Evolutionary conservation across 805 yeast species (phyloP).

Genomic region (Wilhelminamyces savonicus): DNA sequence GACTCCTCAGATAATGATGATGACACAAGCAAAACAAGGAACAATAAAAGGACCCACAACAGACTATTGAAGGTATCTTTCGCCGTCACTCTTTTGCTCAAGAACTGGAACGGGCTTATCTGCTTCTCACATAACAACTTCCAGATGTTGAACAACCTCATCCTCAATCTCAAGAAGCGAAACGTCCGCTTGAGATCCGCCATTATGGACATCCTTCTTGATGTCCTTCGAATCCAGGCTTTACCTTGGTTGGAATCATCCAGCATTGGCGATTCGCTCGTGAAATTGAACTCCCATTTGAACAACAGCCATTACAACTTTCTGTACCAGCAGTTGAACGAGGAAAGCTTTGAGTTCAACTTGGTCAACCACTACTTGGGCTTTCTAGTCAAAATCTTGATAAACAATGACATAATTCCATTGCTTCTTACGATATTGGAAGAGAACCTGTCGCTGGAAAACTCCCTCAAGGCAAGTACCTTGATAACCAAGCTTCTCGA

Average conservation of each 20-base stretch:
- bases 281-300: slow-evolving; percentile 3
- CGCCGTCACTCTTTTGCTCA: slow-evolving; percentile 54
- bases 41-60: slow-evolving; percentile 22
- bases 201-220: slow-evolving; percentile 66
- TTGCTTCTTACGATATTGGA: slow-evolving; percentile 39
- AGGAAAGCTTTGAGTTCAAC: slow-evolving; percentile 35
- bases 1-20: slow-evolving; percentile 27
- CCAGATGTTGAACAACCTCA: slow-evolving; percentile 47
- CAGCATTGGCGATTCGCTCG: slow-evolving; percentile 14
- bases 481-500: slow-evolving; percentile 58
- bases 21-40: slow-evolving; percentile 4
- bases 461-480: slow-evolving; percentile 52
- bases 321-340: slow-evolving; percentile 6
- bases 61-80: slow-evolving; percentile 56
- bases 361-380: slow-evolving; percentile 63
- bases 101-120: slow-evolving; percentile 72
- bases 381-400: slow-evolving; percentile 47
- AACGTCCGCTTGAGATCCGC: slow-evolving; percentile 51
- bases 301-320: slow-evolving; percentile 4
- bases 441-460: slow-evolving; percentile 36
- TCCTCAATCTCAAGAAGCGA: slow-evolving; percentile 58
- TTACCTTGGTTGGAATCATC: slow-evolving; percentile 44
- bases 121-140: slow-evolving; percentile 55
- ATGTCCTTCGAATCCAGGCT: slow-evolving; percentile 54
- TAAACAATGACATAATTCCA: slow-evolving; percentile 44